These are phyloP conservation scores for Cutaneotrichosporon sp. DNA, from an alignment of 1,284 basidiomycete genomes.

Conservation along the genomic window DNA sequence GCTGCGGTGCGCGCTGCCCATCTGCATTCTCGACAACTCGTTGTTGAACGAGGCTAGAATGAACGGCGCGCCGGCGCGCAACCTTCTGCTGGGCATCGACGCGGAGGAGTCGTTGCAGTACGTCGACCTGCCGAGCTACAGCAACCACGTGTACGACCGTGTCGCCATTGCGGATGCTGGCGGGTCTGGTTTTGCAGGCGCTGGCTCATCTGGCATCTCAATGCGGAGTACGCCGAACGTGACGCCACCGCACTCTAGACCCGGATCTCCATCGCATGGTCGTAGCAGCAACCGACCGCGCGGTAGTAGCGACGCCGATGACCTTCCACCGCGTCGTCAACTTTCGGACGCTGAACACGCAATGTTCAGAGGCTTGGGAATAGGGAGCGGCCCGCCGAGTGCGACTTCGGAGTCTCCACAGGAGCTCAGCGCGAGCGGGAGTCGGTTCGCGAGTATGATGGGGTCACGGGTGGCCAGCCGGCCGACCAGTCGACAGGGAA, in stretches of 20 bases:
- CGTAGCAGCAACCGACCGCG: conserved; percentile 8
- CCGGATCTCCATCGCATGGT: conserved; percentile 35
- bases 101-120: conserved; percentile 59
- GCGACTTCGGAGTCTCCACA: neutral
- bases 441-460: conserved; percentile 19
- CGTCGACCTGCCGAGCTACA: conserved; percentile 77
- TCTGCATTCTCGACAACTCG: conserved; percentile 72
- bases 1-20: conserved; percentile 82
- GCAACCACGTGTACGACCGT: conserved; percentile 81
- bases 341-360: conserved; percentile 75
- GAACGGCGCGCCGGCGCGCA: conserved; percentile 69
- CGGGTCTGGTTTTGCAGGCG: conserved; percentile 27
- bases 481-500: neutral
- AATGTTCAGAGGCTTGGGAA: conserved; percentile 66
- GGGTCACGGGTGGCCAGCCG: conserved; percentile 17
- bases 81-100: conserved; percentile 61
- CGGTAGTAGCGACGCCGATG: conserved; percentile 20
- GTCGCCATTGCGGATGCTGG: conserved; percentile 69
- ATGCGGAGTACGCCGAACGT: conserved; percentile 19
- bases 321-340: conserved; percentile 53
- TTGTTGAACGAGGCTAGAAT: conserved; percentile 71
- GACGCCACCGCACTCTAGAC: conserved; percentile 38
- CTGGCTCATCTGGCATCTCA: conserved; percentile 28
- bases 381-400: neutral
- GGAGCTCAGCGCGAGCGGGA: neutral